Conservation (phyloP, 192 early-diverging fungal species). For the Mortierella claussenii region DNA sequence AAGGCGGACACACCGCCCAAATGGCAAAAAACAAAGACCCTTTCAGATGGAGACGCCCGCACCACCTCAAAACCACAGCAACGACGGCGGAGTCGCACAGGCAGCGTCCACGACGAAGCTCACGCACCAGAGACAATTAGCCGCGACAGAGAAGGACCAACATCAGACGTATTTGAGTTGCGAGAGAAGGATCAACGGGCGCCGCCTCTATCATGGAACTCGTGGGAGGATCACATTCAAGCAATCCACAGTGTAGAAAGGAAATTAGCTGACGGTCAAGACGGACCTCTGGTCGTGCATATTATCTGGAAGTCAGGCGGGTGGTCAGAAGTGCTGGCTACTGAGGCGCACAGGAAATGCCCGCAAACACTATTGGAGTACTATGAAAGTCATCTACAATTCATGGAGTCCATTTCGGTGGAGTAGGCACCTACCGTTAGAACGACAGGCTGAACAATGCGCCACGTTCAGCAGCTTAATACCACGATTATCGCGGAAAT, state of each 20-base stretch:
- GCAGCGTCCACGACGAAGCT: too few species aligned
- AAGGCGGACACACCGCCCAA: background rate
- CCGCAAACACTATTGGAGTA: conserved; percentile 58
- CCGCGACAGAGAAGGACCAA: background rate
- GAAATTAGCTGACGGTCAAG: background rate
- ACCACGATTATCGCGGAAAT: too few species aligned
- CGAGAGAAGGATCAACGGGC: background rate
- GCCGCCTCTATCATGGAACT: conserved; percentile 5
- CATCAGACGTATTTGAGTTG: background rate
- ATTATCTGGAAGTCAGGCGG: conserved; percentile 57
- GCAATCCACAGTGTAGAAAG: conserved; percentile 8
- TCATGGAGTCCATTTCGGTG: too few species aligned
- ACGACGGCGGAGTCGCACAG: too few species aligned
- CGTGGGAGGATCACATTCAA: conserved; percentile 23
- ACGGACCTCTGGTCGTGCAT: conserved; percentile 38
- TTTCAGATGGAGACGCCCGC: background rate
- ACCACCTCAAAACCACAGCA: too few species aligned
- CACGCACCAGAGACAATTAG: too few species aligned
- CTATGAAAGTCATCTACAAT: conserved; percentile 59
- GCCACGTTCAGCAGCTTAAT: too few species aligned
- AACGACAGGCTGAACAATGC: too few species aligned
- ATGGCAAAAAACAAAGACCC: background rate
- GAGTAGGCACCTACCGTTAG: too few species aligned
- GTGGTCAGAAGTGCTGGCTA: conserved; percentile 39
- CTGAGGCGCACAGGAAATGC: conserved; percentile 45